phyloP scores from a whole-genome alignment of 2,329 filamentous ascomycete species.

The Colletotrichum orchidophilum region DNA sequence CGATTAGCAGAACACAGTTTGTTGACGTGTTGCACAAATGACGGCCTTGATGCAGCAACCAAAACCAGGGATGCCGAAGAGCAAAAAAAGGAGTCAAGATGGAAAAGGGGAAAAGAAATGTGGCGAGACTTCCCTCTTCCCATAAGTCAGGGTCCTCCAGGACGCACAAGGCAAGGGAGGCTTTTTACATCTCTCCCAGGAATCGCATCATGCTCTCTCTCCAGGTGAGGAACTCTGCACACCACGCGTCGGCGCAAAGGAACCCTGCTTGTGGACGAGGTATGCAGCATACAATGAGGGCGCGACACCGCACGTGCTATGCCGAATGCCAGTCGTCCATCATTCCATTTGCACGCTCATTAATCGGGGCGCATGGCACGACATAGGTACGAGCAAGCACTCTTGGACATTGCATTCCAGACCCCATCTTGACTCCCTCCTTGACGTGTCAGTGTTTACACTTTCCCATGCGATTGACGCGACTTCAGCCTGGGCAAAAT shows the following conservation, averaged over 20 bases:
- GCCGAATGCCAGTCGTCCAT: conserved; percentile 18
- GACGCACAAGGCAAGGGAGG: conserved; percentile 25
- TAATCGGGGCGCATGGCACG: too few relatives aligned
- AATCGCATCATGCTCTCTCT: conserved; percentile 2
- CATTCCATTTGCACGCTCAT: conserved; percentile 20
- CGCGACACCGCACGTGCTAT: neutral
- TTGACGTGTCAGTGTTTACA: conserved; percentile 15
- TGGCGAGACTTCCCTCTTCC: conserved; percentile 26
- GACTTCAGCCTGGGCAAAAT: neutral
- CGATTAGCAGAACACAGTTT: neutral
- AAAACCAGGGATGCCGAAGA: conserved; percentile 1
- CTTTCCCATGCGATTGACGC: neutral
- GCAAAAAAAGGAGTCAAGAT: conserved; percentile 5
- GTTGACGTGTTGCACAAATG: neutral
- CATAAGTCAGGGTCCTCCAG: conserved; percentile 16
- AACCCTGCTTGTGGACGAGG: neutral
- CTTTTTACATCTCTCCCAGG: conserved; percentile 17
- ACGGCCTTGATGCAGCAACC: neutral
- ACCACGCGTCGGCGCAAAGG: neutral
- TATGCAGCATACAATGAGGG: conserved; percentile 10
- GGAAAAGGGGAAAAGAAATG: neutral
- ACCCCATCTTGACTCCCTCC: neutral
- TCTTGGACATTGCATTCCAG: neutral
- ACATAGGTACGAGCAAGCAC: neutral
- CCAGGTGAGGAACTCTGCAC: conserved; percentile 4